Percentiles rank a stretch among this genome's conserved stretches.
Evolutionary conservation across 1,284 basidiomycete genomes (phyloP).

Genomic region (Cryptococcus sp.): DNA sequence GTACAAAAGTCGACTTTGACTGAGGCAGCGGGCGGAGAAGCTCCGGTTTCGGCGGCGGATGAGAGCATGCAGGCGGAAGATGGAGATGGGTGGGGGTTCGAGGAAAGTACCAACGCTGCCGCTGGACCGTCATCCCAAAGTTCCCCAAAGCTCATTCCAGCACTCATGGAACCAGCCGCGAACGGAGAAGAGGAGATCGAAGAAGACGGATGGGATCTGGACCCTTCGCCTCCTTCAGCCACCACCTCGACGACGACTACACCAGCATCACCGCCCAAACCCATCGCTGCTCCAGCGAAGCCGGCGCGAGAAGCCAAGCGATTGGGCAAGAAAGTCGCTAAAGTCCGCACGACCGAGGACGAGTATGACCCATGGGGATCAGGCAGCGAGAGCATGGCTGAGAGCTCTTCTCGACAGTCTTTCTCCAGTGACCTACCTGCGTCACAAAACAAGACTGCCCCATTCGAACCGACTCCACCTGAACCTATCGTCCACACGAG

Average conservation of each 20-base stretch:
- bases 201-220: conserved; percentile 24
- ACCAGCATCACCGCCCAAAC: conserved; percentile 1
- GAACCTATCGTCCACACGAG: too few relatives aligned
- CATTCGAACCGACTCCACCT: not conserved
- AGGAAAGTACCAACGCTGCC: conserved; percentile 9
- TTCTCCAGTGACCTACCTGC: not conserved
- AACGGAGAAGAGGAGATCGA: conserved; percentile 9
- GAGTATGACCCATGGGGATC: conserved; percentile 3
- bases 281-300: conserved; percentile 18
- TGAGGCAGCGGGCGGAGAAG: not conserved
- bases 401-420: not conserved
- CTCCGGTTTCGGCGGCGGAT: conserved; percentile 1
- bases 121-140: conserved; percentile 14
- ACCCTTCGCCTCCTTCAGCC: conserved; percentile 4
- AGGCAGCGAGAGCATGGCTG: not conserved
- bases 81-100: conserved; percentile 54
- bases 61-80: conserved; percentile 10
- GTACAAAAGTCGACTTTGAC: not conserved
- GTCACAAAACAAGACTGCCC: not conserved
- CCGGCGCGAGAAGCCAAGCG: conserved; percentile 35
- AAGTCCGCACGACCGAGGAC: not conserved
- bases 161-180: not conserved
- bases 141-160: conserved; percentile 3
- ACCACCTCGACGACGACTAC: not conserved
- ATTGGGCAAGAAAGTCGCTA: conserved; percentile 9